A percentile compares a stretch with the other conserved stretches of the same genome.
Conservation (phyloP, 306 rosid species). For the Potentilla sterilis region DNA sequence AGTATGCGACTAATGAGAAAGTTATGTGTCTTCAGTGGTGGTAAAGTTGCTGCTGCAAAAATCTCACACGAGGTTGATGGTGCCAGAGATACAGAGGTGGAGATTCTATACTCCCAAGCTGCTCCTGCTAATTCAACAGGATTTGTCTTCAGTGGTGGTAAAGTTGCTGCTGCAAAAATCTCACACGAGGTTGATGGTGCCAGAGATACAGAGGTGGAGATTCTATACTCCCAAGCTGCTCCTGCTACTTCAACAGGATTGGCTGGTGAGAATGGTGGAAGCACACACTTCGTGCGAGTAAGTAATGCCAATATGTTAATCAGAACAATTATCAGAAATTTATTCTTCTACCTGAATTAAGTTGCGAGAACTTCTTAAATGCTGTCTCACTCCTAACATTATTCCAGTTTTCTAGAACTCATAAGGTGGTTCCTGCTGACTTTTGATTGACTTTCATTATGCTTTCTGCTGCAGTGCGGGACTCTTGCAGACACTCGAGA, state of each 20-base stretch:
- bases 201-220: slow-evolving; percentile 33
- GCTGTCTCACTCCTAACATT: not conserved
- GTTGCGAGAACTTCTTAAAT: not conserved
- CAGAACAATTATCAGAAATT: not conserved
- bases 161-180: slow-evolving; percentile 47
- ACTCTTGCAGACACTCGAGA: slow-evolving; percentile 41
- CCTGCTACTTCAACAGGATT: slow-evolving; percentile 61
- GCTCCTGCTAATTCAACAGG: slow-evolving; percentile 57
- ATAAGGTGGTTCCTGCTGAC: not conserved
- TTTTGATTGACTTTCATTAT: not conserved
- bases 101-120: slow-evolving; percentile 39
- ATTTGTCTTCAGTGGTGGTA: slow-evolving; percentile 49
- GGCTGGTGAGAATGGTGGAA: slow-evolving; percentile 64
- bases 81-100: slow-evolving; percentile 35
- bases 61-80: slow-evolving; percentile 41
- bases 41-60: slow-evolving; percentile 44
- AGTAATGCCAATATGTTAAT: slow-evolving; percentile 21
- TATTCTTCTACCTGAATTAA: not conserved
- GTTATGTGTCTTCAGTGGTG: slow-evolving; percentile 47
- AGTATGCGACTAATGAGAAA: slow-evolving; percentile 18
- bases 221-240: slow-evolving; percentile 41
- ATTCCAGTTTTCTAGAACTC: not conserved
- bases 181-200: slow-evolving; percentile 39
- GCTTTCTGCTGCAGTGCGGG: slow-evolving; percentile 42
- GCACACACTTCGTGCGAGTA: slow-evolving; percentile 57